phyloP scores from a whole-genome alignment of 1,139 yeast species.

The Yamadazyma epiphylla region DNA sequence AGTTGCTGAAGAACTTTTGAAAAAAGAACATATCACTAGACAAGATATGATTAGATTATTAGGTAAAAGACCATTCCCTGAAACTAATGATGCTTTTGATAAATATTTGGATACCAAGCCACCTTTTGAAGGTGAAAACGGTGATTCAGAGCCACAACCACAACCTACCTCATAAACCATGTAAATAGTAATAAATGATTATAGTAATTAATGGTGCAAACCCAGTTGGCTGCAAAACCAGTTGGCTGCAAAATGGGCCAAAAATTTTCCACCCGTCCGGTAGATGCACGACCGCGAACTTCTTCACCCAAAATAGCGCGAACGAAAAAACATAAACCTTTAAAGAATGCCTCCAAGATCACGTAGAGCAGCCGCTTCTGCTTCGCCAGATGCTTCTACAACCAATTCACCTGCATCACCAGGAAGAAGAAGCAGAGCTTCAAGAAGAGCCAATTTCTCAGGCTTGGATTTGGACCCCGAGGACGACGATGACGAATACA shows the following conservation, averaged over 20 bases:
- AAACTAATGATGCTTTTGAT: conserved; percentile 89
- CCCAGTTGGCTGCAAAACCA: too few relatives aligned
- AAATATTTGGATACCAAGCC: conserved; percentile 58
- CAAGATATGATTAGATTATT: conserved; percentile 85
- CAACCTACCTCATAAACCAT: not conserved
- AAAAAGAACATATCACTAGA: conserved; percentile 83
- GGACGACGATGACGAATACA: conserved; percentile 21
- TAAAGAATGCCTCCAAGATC: conserved; percentile 3
- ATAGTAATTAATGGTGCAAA: too few relatives aligned
- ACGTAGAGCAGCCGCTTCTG: conserved; percentile 1
- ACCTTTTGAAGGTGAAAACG: conserved; percentile 16
- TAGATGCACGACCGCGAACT: too few relatives aligned
- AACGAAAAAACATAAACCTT: too few relatives aligned
- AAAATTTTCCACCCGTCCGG: too few relatives aligned
- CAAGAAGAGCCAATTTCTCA: conserved; percentile 18
- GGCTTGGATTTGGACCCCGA: conserved; percentile 28
- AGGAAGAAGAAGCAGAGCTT: conserved; percentile 8
- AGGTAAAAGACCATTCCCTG: conserved; percentile 89
- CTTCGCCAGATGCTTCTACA: not conserved
- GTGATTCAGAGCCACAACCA: not conserved
- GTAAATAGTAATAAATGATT: not conserved
- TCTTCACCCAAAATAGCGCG: too few relatives aligned
- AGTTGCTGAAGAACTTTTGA: conserved; percentile 81
- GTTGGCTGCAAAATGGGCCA: too few relatives aligned
- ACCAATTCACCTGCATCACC: conserved; percentile 5